phyloP scores from a whole-genome alignment of 1,284 basidiomycete species.

The Moniliella sp. region DNA sequence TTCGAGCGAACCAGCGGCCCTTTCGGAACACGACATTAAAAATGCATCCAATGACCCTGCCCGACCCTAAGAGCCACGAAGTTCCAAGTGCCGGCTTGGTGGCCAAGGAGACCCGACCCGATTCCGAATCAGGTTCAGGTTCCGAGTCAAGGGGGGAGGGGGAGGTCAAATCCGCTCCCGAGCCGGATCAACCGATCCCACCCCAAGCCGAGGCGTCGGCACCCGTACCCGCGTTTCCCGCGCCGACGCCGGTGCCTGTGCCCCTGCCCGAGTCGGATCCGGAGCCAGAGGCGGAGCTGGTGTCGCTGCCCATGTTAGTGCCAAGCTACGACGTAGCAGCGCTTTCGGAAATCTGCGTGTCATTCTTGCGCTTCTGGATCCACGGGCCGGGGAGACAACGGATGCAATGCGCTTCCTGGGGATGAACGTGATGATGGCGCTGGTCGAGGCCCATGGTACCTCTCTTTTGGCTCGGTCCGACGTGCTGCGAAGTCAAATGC shows the following conservation, averaged over 20 bases:
- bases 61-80: slow-evolving; percentile 28
- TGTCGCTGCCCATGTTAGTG: slow-evolving; percentile 2
- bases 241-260: too few relatives aligned
- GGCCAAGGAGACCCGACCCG: too few relatives aligned
- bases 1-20: slow-evolving; percentile 8
- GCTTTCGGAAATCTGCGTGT: slow-evolving; percentile 72
- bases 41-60: slow-evolving; percentile 29
- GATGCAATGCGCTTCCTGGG: slow-evolving; percentile 82
- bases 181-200: too few relatives aligned
- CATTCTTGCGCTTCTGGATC: slow-evolving; percentile 79
- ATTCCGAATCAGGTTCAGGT: too few relatives aligned
- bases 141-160: too few relatives aligned
- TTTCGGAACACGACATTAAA: not conserved
- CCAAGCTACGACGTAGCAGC: slow-evolving; percentile 65
- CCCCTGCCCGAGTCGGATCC: too few relatives aligned
- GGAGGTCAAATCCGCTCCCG: too few relatives aligned
- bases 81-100: slow-evolving; percentile 19
- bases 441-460: too few relatives aligned
- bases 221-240: too few relatives aligned
- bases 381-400: slow-evolving; percentile 78
- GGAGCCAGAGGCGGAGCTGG: slow-evolving; percentile 74
- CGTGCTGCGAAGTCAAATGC: slow-evolving; percentile 45
- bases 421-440: slow-evolving; percentile 60
- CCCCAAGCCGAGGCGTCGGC: too few relatives aligned
- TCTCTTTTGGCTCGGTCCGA: slow-evolving; percentile 72